A percentile compares a stretch with the other conserved stretches of the same genome.
phyloP scores from a whole-genome alignment of 1,139 yeast species.

The Geotrichum fermentans region DNA sequence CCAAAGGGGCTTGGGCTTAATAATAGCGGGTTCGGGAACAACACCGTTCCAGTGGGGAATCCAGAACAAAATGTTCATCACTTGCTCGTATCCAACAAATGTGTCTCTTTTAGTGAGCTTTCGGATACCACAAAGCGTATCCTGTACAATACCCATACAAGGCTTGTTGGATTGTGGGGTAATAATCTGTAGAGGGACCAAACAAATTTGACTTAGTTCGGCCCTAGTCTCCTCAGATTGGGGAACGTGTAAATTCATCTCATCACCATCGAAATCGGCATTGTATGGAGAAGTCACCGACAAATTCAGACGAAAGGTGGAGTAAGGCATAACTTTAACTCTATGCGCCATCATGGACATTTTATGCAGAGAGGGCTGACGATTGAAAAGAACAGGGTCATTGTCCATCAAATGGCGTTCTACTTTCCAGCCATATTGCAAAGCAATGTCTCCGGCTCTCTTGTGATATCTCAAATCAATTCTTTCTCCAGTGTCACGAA shows the following conservation, averaged over 20 bases:
- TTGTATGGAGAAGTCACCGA: conserved; percentile 98
- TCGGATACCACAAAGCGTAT: conserved; percentile 94
- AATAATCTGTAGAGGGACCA: conserved; percentile 95
- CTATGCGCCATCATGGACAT: conserved; percentile 99
- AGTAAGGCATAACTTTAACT: conserved; percentile 97
- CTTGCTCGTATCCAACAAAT: conserved; percentile 86
- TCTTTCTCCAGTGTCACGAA: conserved; percentile 97
- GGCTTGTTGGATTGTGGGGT: conserved; percentile 98
- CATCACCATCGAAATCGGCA: conserved; percentile 99
- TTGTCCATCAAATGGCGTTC: conserved; percentile 97
- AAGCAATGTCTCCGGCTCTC: conserved; percentile 95
- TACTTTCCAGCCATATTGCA: conserved; percentile 98
- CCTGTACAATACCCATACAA: conserved; percentile 99
- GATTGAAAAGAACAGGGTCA: conserved; percentile 95
- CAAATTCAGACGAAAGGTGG: conserved; percentile 91
- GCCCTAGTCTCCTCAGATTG: conserved; percentile 98
- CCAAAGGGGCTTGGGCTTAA: conserved; percentile 96
- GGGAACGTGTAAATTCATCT: conserved; percentile 99
- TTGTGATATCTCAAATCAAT: conserved; percentile 94
- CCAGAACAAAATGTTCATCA: conserved; percentile 95
- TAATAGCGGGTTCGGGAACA: conserved; percentile 92
- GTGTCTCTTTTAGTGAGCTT: conserved; percentile 89
- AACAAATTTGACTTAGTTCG: conserved; percentile 88
- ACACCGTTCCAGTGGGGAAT: conserved; percentile 98
- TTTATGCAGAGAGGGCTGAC: conserved; percentile 98